Evolutionary conservation across 805 yeast species (phyloP).

Genomic region (Ogataea salicorniae): DNA sequence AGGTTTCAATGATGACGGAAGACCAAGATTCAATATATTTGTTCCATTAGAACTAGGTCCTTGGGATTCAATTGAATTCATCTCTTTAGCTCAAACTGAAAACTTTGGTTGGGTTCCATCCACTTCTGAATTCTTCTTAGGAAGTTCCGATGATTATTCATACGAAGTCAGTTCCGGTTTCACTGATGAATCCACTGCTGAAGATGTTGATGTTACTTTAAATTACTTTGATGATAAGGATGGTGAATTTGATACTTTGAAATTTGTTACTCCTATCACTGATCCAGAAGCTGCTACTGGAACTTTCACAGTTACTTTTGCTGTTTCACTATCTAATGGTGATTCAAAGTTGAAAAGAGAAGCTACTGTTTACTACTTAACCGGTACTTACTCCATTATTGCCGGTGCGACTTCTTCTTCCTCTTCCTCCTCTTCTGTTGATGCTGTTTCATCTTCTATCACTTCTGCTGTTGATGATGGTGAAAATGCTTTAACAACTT

Average conservation of each 20-base stretch:
- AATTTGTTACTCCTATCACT: conserved; percentile 12
- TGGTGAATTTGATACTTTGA: conserved; percentile 7
- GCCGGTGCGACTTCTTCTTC: conserved; percentile 1
- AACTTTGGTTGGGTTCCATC: conserved; percentile 18
- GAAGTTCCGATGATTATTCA: conserved; percentile 2
- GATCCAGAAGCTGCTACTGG: conserved; percentile 14
- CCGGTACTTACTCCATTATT: conserved; percentile 9
- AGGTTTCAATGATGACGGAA: conserved; percentile 13
- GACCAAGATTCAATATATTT: conserved; percentile 15
- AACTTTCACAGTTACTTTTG: conserved; percentile 19
- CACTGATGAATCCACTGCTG: conserved; percentile 9
- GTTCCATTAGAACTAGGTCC: conserved; percentile 20
- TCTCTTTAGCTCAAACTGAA: conserved; percentile 11
- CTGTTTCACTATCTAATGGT: conserved; percentile 10
- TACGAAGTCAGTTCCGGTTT: conserved; percentile 4
- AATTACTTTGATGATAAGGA: conserved; percentile 3
- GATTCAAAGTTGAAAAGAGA: conserved; percentile 14
- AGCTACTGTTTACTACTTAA: conserved; percentile 13
- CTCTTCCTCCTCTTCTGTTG: background rate
- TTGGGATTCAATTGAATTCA: conserved; percentile 13
- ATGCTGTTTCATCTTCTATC: background rate
- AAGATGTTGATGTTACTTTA: conserved; percentile 11
- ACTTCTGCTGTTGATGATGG: background rate
- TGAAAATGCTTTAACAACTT: background rate
- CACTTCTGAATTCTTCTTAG: conserved; percentile 8